Base-by-base conservation (phyloP, 169 alveolate genomes). In the Eimeria zaria region DNA sequence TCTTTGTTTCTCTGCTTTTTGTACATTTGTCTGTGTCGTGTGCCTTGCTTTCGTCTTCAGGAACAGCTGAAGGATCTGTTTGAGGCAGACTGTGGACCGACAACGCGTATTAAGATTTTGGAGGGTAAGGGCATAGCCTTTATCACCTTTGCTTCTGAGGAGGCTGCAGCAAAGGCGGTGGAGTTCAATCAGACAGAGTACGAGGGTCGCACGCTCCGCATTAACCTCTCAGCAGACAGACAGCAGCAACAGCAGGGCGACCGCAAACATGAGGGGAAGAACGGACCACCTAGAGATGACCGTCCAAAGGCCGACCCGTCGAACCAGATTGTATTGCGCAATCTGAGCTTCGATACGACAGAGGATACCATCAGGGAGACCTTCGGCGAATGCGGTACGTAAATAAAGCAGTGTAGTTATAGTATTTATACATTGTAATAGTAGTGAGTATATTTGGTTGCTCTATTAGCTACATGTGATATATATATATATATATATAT, bases 91-190 rank as follows among this genome's bases (percentile, higher is more conserved):
- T 98, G 99, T 76, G 99, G 99, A 22, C 97, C 98, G 58, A 97
- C 98, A 20, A 97, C 97, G 0, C 98, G 99, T 51, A 97, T 99
- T 39, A 97, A 98, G 89, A 95, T 98, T 89, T 97, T 99, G 39
- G 97, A 97, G 81, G 96, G 97, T 36, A 98, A 98, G 85, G 99
- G 99, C 12, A 97, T 98, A 39, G 99, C 99, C 12, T 99, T 99
- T 95, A 98, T 99, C 53, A 98, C 99, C 6, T 98, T 99, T 87
- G 98, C 96, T 30, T 91, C 93, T 71, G 99, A 98, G 46, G 99
- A 98, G 91, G 97, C 98, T 11, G 99, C 99, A 20, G 96, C 97
- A 74, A 98, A 98, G 97, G 99, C 99, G 33, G 96, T 98, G 1
- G 98, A 97, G 69, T 98, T 97, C 95, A 98, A 98, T 89, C 98